These are phyloP conservation scores for Trichoderma sp. DNA, from an alignment of 2,329 filamentous ascomycete genomes.

Conservation along the genomic window DNA sequence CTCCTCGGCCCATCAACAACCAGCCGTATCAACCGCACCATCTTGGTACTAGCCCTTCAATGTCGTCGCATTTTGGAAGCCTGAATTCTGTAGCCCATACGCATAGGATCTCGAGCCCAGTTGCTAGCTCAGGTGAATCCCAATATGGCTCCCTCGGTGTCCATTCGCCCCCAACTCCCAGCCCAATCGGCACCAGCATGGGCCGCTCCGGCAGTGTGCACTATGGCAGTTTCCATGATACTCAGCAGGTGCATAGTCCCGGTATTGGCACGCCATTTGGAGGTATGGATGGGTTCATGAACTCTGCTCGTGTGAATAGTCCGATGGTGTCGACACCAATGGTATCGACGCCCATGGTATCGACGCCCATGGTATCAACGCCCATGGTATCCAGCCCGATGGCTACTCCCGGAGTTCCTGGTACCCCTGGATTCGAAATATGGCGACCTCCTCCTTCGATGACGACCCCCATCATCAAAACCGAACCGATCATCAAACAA, in stretches of 20 bases:
- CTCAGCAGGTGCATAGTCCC: constrained; percentile 33
- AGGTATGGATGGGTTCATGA: constrained; percentile 38
- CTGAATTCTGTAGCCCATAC: constrained; percentile 31
- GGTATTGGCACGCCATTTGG: constrained; percentile 34
- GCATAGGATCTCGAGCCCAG: constrained; percentile 36
- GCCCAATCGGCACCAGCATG: constrained; percentile 33
- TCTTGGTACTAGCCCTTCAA: constrained; percentile 29
- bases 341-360: constrained; percentile 27
- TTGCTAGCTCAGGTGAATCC: constrained; percentile 36
- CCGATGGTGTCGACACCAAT: constrained; percentile 31
- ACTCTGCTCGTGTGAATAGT: constrained; percentile 31
- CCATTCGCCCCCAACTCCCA: constrained; percentile 35
- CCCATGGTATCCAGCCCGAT: constrained; percentile 26
- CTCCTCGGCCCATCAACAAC: constrained; percentile 37
- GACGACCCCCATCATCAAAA: constrained; percentile 22
- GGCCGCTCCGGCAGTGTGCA: constrained; percentile 32
- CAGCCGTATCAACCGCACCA: constrained; percentile 33
- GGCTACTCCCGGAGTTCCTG: constrained; percentile 30
- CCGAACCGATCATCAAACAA: constrained; percentile 29
- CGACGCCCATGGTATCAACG: constrained; percentile 29
- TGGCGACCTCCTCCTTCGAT: constrained; percentile 40
- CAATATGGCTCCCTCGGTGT: constrained; percentile 35
- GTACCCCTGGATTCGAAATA: constrained; percentile 41
- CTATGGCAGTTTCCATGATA: constrained; percentile 38
- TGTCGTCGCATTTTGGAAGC: constrained; percentile 37